Evolutionary conservation across 148 eudicot species (phyloP), one percentile per base, ranked within the genome.

Genomic region (Cornus florida): DNA sequence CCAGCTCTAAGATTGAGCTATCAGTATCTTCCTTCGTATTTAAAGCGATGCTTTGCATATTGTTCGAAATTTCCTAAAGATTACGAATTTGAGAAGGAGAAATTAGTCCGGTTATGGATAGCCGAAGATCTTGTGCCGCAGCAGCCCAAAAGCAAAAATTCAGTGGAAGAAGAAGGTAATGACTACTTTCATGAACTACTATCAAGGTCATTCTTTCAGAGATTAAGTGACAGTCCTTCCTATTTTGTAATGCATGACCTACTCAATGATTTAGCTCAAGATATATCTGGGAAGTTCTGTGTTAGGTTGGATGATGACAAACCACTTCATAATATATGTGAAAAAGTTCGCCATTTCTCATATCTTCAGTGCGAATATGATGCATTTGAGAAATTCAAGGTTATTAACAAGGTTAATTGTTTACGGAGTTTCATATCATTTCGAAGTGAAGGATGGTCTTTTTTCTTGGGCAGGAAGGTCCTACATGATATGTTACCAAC

Each of bases 241-340:
- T 70, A 32, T 39, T 84, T 41, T 56, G 72, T 66, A 13, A 84
- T 84, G 87, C 87, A 43, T 43, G 48, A 43, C 48, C 48, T 43
- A 43, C 48, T 43, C 48, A 84, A 84, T 67, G 81, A 78, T 84
- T 43, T 43, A 43, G 48, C 48, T 28, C 69, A 33, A 41, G 2
- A 22, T 74, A 70, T 81, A 8, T 41, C 50, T 53, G 77, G 76
- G 57, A 46, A 74, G 53, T 46, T 79, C 43, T 24, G 24, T 56
- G 41, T 22, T 1, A 33, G 17, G 31, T 9, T n/a, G 0, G 48
- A 43, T 43, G 48, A 43, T 43, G 53, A 11, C 0, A 73, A 74
- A 5, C 19, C 10, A 9, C 16, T 1, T 14, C 5, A 43, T 9
- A 0, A 33, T 3, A 35, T 12, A 32, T 8, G 23, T 70, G 1